Conservation (phyloP, 2,329 filamentous ascomycete genomes). For the Verticillium tricorpus region DNA sequence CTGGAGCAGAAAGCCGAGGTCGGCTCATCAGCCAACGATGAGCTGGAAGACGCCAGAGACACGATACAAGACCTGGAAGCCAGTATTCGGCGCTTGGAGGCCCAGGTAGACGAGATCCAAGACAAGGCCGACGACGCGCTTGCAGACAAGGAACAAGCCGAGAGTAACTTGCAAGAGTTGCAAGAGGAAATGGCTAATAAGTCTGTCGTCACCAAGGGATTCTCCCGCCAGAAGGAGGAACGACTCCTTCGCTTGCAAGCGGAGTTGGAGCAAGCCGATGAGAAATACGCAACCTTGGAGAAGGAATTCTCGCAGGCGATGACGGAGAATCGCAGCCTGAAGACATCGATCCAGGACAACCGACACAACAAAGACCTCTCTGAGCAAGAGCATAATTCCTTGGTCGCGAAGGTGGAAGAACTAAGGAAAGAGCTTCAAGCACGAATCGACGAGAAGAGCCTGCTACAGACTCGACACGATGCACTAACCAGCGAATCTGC, state of each 20-base stretch:
- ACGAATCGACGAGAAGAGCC: conserved; percentile 60
- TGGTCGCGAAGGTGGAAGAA: conserved; percentile 48
- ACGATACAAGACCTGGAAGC: conserved; percentile 56
- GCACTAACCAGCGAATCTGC: conserved; percentile 61
- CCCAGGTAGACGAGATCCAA: conserved; percentile 50
- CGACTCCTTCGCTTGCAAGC: conserved; percentile 62
- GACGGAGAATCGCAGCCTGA: conserved; percentile 40
- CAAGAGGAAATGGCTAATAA: conserved; percentile 78
- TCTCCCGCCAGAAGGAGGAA: conserved; percentile 71
- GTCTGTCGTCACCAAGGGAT: conserved; percentile 68
- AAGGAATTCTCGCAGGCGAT: conserved; percentile 43
- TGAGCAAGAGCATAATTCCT: conserved; percentile 29
- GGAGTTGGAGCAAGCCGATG: conserved; percentile 53
- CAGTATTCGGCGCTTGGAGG: conserved; percentile 46
- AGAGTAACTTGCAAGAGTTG: conserved; percentile 58
- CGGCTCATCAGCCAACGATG: conserved; percentile 28
- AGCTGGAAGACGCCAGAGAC: conserved; percentile 51
- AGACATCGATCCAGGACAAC: conserved; percentile 36
- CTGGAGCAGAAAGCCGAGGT: conserved; percentile 53
- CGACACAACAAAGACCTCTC: conserved; percentile 21
- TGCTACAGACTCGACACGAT: conserved; percentile 66
- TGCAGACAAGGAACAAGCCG: conserved; percentile 51
- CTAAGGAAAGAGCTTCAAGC: conserved; percentile 55
- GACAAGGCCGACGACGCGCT: conserved; percentile 50
- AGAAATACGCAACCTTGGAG: conserved; percentile 47